Conservation (phyloP, 495 filamentous ascomycete species). For the Penicillium malachiteum region DNA sequence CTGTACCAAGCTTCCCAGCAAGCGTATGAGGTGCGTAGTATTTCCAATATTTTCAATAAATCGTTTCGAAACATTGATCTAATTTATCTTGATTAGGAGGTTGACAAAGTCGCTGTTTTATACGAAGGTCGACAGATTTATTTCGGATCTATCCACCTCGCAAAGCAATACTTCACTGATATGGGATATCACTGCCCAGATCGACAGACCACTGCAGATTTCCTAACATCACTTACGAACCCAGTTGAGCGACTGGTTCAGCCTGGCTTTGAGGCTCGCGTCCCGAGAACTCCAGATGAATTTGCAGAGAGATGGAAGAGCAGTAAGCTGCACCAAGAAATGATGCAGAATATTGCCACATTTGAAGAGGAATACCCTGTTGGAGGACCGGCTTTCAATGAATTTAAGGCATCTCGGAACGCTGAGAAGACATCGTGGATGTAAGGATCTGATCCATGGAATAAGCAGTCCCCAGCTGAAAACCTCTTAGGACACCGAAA, state of each 20-base stretch:
- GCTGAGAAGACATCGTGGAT: neutral
- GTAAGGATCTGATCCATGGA: neutral
- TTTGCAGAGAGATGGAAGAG: constrained; percentile 56
- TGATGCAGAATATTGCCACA: constrained; percentile 44
- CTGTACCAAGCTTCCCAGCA: constrained; percentile 83
- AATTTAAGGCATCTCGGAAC: constrained; percentile 8
- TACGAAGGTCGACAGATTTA: constrained; percentile 63
- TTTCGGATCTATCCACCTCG: constrained; percentile 56
- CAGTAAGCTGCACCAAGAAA: constrained; percentile 40
- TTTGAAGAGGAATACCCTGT: constrained; percentile 35
- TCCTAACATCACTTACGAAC: constrained; percentile 67
- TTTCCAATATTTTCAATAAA: too few relatives aligned
- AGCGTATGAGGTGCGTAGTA: constrained; percentile 57
- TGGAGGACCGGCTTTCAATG: constrained; percentile 12
- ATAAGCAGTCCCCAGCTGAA: constrained; percentile 7
- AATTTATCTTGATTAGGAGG: constrained; percentile 21
- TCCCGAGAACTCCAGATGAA: constrained; percentile 64
- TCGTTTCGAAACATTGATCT: neutral
- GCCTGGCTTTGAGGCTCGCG: constrained; percentile 55
- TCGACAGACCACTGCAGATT: constrained; percentile 58
- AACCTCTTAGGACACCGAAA: constrained; percentile 20
- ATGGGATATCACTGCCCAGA: constrained; percentile 50
- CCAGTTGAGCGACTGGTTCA: constrained; percentile 55
- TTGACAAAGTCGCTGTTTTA: constrained; percentile 68
- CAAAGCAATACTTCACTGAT: constrained; percentile 65